Percentiles rank a stretch among this genome's conserved stretches.
Evolutionary conservation across 441 rosid genomes (phyloP).

Genomic region (Kokia cookei): DNA sequence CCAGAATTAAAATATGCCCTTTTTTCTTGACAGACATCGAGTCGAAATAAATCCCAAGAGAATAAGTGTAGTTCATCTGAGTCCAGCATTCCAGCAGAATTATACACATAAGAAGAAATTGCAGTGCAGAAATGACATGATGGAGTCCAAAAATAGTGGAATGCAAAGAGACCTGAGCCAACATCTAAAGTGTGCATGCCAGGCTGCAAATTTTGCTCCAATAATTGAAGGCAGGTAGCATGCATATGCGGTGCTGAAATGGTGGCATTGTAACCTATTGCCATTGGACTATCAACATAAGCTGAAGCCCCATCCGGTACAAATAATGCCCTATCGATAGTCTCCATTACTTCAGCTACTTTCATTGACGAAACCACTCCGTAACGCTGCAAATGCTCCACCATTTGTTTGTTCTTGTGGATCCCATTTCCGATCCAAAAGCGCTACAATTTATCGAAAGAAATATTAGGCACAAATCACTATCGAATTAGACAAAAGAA

Average conservation of each 20-base stretch:
- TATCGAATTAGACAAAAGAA: not conserved
- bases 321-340: constrained; percentile 73
- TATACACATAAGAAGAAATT: not conserved
- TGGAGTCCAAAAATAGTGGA: not conserved
- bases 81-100: not conserved
- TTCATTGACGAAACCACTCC: constrained; percentile 54
- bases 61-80: not conserved
- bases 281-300: constrained; percentile 76
- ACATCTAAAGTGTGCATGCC: constrained; percentile 93
- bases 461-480: not conserved
- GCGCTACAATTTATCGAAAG: constrained; percentile 31
- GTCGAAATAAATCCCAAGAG: not conserved
- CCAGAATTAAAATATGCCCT: not conserved
- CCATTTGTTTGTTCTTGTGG: constrained; percentile 67
- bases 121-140: not conserved
- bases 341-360: constrained; percentile 82
- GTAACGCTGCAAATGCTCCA: constrained; percentile 49
- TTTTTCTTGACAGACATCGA: not conserved
- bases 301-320: constrained; percentile 63
- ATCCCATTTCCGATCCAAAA: constrained; percentile 52
- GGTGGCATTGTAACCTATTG: constrained; percentile 86
- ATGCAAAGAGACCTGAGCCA: constrained; percentile 63
- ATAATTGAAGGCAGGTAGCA: constrained; percentile 78
- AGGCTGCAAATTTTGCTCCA: constrained; percentile 70
- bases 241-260: constrained; percentile 99